These are phyloP conservation scores for Hirschfeldia incana DNA, from an alignment of 345 rosid genomes.

Conservation along the genomic window DNA sequence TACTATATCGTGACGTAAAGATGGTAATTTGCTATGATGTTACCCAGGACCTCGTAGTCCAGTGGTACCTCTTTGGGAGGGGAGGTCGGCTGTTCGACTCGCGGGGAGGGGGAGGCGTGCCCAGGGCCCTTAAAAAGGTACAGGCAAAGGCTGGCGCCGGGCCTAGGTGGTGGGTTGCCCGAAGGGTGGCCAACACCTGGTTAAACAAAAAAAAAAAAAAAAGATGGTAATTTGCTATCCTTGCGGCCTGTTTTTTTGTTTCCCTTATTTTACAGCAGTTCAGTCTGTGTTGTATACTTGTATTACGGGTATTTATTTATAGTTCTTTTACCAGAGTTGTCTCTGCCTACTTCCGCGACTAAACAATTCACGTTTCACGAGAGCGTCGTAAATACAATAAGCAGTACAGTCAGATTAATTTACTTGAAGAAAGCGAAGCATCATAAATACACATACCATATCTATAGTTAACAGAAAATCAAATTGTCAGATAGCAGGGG, in stretches of 20 bases:
- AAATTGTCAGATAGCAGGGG: not conserved
- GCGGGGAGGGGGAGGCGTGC: no score
- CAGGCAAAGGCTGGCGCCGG: no score
- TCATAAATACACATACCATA: not conserved
- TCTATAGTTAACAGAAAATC: not conserved
- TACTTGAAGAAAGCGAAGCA: not conserved
- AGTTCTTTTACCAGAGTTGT: not conserved
- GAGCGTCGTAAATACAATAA: not conserved
- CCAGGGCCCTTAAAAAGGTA: no score
- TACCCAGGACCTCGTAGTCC: no score
- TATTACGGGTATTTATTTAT: not conserved
- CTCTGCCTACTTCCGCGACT: not conserved
- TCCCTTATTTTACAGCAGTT: not conserved
- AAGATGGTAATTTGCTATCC: not conserved
- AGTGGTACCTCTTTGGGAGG: no score
- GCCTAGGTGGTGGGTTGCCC: no score
- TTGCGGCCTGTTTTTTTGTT: not conserved
- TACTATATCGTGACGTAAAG: not conserved
- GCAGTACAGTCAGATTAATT: not conserved
- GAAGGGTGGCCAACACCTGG: no score
- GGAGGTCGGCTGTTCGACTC: no score
- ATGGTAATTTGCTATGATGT: not conserved
- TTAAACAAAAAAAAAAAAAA: no score
- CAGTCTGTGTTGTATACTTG: not conserved
- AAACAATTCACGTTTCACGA: constrained; percentile 1